Percentiles rank a stretch among this genome's conserved stretches.
Evolutionary conservation across 2,329 filamentous ascomycete species (phyloP).

Genomic region (Colletotrichum orbiculare): DNA sequence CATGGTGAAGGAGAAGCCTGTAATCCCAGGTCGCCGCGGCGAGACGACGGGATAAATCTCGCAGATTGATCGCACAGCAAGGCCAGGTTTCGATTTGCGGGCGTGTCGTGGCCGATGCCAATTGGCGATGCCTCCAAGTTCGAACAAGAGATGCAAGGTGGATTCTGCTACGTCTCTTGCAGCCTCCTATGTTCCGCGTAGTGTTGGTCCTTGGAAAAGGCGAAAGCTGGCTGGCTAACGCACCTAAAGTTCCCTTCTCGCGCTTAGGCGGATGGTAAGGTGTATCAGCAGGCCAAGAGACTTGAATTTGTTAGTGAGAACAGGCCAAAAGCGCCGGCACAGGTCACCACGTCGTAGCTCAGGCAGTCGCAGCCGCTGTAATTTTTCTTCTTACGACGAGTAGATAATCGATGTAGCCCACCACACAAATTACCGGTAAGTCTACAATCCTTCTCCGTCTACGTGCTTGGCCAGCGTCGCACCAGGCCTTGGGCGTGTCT

Average conservation of each 20-base stretch:
- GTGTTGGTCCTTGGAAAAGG: conserved; percentile 30
- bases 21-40: conserved; percentile 51
- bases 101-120: conserved; percentile 34
- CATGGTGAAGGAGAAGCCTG: conserved; percentile 50
- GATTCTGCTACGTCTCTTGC: conserved; percentile 32
- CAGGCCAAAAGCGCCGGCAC: conserved; percentile 21
- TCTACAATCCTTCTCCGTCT: not conserved
- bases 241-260: not conserved
- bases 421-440: not conserved
- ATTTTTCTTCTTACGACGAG: conserved; percentile 4
- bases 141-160: conserved; percentile 28
- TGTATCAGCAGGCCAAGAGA: not conserved
- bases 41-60: conserved; percentile 42
- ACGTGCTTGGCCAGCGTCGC: not conserved
- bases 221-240: conserved; percentile 26
- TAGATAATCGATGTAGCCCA: not conserved
- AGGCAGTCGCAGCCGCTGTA: conserved; percentile 6
- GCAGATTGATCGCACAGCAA: conserved; percentile 14
- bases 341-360: not conserved
- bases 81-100: conserved; percentile 22
- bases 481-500: conserved; percentile 9
- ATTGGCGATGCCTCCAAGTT: conserved; percentile 33
- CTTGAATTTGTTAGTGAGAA: conserved; percentile 10
- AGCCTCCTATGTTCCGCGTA: conserved; percentile 33
- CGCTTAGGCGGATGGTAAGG: not conserved